Base-by-base conservation (phyloP, 495 filamentous ascomycete genomes). In the Trichoderma asperelloides region DNA sequence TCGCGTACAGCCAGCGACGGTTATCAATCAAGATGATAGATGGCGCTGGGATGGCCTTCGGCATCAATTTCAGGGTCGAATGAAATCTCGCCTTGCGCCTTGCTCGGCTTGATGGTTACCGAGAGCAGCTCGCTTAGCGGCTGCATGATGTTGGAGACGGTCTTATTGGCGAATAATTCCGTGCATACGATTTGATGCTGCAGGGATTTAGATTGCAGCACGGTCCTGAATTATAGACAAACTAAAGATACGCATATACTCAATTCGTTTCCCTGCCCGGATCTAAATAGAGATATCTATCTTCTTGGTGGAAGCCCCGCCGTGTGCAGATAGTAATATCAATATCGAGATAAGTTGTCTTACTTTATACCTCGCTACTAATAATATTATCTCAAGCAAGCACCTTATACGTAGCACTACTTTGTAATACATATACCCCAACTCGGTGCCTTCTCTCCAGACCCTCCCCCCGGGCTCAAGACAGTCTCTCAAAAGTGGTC, bases 1-100 rank as follows among this genome's bases (percentile, higher is more conserved):
- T 69, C 2, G 76, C 62, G 74, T 80, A 78, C 15, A 80, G 67
- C 74, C 76, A 80, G 1, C 76, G 71, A 0, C 68, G 63, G 67
- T 80, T 81, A 64, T 79, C 77, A 47, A 78, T 66, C 37, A 79
- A 21, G 45, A 80, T 68, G 37, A 80, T 73, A 6, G 75, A 71
- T 1, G 74, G 71, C 33, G 57, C 21, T 0, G 72, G 77, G 1
- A 80, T n/a, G 21, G 4, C 67, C 1, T 72, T 47, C 0, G 78
- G 25, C 0, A 67, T 71, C 0, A 80, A 51, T 65, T 78, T 60
- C 41, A 66, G 1, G 51, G 45, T 57, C 25, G 16, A 37, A 16
- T 43, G 39, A 28, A 0, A 28, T 63, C 55, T 27, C 2, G 55
- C 55, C 9, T 33, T 7, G 27, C 51, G 6, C 23, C 49, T 21